These are phyloP conservation scores for Pythium scleroteichum DNA, from an alignment of 352 stramenopile species.

Conservation along the genomic window DNA sequence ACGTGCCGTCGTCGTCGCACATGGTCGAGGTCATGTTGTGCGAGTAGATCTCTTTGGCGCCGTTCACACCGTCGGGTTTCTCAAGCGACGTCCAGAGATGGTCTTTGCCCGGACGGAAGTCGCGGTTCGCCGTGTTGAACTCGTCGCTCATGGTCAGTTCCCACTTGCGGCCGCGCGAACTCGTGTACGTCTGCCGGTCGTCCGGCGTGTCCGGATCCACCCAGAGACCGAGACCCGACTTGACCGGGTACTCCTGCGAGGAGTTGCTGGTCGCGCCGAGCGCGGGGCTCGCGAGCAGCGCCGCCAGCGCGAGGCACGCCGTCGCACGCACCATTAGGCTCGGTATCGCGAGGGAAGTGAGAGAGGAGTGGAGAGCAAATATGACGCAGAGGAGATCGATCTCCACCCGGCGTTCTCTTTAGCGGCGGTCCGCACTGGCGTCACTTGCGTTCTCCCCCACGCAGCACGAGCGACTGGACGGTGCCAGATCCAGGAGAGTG, in stretches of 20 bases:
- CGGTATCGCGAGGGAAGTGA: neutral
- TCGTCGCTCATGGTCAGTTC: slow-evolving; percentile 74
- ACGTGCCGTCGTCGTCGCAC: slow-evolving; percentile 52
- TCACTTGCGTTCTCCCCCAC: too few species aligned
- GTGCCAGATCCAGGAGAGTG: neutral
- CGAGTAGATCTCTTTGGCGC: slow-evolving; percentile 90
- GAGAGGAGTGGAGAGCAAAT: neutral
- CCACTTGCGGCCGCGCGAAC: slow-evolving; percentile 35
- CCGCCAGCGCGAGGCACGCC: neutral
- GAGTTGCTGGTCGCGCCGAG: neutral
- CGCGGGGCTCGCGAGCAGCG: slow-evolving; percentile 1
- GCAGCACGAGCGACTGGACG: neutral
- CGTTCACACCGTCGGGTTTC: slow-evolving; percentile 4
- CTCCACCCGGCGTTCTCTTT: too few species aligned
- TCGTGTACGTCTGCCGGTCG: slow-evolving; percentile 31
- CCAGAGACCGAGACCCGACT: slow-evolving; percentile 48
- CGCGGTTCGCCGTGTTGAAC: slow-evolving; percentile 55
- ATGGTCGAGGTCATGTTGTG: slow-evolving; percentile 64
- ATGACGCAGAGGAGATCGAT: neutral
- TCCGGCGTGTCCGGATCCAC: slow-evolving; percentile 45
- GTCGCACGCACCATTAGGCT: slow-evolving; percentile 5
- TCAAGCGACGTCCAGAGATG: slow-evolving; percentile 5
- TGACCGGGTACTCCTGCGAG: slow-evolving; percentile 27
- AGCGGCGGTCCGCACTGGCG: too few species aligned
- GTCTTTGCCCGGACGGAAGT: slow-evolving; percentile 61